Evolutionary conservation across 1,284 basidiomycete species (phyloP).

Genomic region (Rhodotorula sp.): DNA sequence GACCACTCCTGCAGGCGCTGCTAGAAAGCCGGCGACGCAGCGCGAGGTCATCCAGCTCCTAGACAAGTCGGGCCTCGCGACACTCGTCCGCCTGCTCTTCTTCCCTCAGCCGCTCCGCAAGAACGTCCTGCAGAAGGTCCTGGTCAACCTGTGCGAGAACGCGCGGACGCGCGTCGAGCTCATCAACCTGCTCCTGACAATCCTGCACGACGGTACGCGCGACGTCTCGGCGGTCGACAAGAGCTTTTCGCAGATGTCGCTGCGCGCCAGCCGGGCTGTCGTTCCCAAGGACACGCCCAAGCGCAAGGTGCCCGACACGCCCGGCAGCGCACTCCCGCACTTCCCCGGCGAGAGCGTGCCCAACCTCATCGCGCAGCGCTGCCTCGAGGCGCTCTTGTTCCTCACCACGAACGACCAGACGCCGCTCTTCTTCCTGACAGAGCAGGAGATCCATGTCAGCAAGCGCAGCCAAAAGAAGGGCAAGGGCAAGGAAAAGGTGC

Average conservation of each 20-base stretch:
- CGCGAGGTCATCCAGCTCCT: conserved; percentile 88
- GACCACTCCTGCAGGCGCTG: neutral
- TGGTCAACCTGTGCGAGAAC: conserved; percentile 96
- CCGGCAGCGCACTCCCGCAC: conserved; percentile 58
- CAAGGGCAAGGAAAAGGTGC: conserved; percentile 79
- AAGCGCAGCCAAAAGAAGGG: conserved; percentile 70
- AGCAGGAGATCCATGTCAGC: conserved; percentile 80
- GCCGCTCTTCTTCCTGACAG: conserved; percentile 88
- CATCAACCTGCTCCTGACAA: conserved; percentile 86
- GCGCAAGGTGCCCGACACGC: conserved; percentile 59
- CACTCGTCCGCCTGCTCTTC: conserved; percentile 89
- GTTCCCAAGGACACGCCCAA: conserved; percentile 69
- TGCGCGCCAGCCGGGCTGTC: conserved; percentile 66
- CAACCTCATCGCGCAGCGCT: conserved; percentile 87
- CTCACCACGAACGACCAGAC: conserved; percentile 79
- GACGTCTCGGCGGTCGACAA: conserved; percentile 90
- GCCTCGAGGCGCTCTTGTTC: conserved; percentile 81
- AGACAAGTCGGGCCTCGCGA: conserved; percentile 86
- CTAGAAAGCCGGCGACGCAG: conserved; percentile 32
- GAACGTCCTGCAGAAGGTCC: conserved; percentile 80
- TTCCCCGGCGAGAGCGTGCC: conserved; percentile 81
- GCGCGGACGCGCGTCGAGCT: conserved; percentile 86
- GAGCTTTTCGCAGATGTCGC: conserved; percentile 88
- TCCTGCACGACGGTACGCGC: conserved; percentile 91
- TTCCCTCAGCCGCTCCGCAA: conserved; percentile 91